Evolutionary conservation across 345 rosid genomes (phyloP), one percentile per base, ranked within the genome.

Genomic region (Pistacia integerrima): DNA sequence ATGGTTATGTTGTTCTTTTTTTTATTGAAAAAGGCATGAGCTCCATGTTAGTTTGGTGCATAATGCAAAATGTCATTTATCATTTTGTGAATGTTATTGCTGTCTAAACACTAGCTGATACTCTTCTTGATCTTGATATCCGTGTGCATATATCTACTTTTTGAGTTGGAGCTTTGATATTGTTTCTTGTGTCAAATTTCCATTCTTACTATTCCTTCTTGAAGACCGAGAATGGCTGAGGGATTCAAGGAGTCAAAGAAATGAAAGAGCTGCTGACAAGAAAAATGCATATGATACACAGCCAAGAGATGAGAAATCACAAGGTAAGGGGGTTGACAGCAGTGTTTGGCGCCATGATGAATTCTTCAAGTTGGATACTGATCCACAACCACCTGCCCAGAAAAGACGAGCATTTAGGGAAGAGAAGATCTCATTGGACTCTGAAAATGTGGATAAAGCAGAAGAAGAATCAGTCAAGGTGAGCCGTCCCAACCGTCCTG

Each of bases 381-480:
- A 90, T 67, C 85, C 74, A 36, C 78, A 85, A 59, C 74, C 83
- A 52, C 82, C 79, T 78, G 73, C 79, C 30, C 85, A 86, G 76
- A 97, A 91, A 86, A 87, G 96, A 74, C 97, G 94, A n/a, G 91
- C 99, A 73, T 97, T 94, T 84, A 86, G 89, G 66, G 98, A 97
- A 86, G 88, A 86, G 82, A 97, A 89, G 85, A 74, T 62, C 8
- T 78, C 86, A 4, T 82, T 74, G 67, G 90, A 83, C 36, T 51
- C 87, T 48, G 80, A 79, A 60, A 84, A 81, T 79, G 54, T 79
- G 17, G 83, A 79, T 48, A 85, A 82, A 63, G 72, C 79, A 56
- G 57, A 79, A 38, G 70, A 61, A n/a, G 90, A 87, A 70, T 78
- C 83, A 12, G 78, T 22, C 51, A 91, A 81, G 70, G 76, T 81